Percentiles rank a stretch among this genome's conserved stretches.
These are phyloP conservation scores for Psidium friedrichsthalianum DNA, from an alignment of 345 rosid genomes.

Conservation along the genomic window DNA sequence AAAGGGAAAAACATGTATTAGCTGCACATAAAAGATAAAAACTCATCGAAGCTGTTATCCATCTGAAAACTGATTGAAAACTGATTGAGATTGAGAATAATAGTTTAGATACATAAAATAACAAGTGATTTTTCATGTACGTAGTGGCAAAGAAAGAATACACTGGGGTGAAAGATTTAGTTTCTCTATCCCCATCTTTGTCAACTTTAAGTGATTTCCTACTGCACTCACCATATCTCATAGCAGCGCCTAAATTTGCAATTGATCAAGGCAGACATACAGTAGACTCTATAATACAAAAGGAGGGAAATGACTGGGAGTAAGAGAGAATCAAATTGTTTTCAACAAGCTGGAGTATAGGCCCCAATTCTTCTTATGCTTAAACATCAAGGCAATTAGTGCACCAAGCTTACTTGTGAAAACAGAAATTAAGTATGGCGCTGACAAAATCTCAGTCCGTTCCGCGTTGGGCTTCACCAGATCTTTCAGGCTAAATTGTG, in stretches of 20 bases:
- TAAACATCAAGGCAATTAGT: background rate
- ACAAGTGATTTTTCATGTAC: background rate
- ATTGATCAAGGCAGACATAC: too few species aligned
- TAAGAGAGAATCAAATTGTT: too few species aligned
- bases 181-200: too few species aligned
- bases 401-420: slow-evolving; percentile 43
- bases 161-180: background rate
- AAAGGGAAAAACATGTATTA: background rate
- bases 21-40: background rate
- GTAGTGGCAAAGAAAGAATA: background rate
- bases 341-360: too few species aligned
- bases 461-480: slow-evolving; percentile 45
- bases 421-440: slow-evolving; percentile 67
- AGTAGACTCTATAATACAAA: too few species aligned
- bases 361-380: background rate
- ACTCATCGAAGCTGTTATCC: background rate
- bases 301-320: too few species aligned
- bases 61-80: background rate
- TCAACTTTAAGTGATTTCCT: too few species aligned
- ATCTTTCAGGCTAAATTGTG: slow-evolving; percentile 51
- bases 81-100: background rate
- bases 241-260: too few species aligned
- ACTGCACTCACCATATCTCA: too few species aligned
- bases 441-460: slow-evolving; percentile 63
- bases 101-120: background rate